Conservation (phyloP, 306 rosid species). For the Amphicarpaea edgeworthii region DNA sequence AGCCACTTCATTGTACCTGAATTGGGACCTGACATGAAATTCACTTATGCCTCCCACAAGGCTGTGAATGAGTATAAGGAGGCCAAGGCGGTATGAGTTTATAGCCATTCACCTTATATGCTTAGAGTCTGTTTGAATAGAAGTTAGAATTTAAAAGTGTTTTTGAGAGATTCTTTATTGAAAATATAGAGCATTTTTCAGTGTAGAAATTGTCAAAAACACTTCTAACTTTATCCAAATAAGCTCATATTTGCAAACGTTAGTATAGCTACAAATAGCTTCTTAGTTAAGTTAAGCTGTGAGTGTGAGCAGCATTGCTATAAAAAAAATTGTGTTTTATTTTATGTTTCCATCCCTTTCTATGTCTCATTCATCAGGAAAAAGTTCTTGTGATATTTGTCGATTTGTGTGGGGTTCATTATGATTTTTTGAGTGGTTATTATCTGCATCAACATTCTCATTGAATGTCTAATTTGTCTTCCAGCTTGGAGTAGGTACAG, state of each 20-base stretch:
- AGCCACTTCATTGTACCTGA: slow-evolving; percentile 94
- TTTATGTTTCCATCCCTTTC: too few relatives aligned
- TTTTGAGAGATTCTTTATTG: too few relatives aligned
- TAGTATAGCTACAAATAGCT: slow-evolving; percentile 4
- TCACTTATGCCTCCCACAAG: slow-evolving; percentile 87
- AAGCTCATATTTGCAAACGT: slow-evolving; percentile 23
- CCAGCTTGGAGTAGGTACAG: slow-evolving; percentile 91
- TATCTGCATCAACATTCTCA: neutral
- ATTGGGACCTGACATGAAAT: slow-evolving; percentile 78
- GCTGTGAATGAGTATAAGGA: slow-evolving; percentile 91
- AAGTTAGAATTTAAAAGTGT: too few relatives aligned
- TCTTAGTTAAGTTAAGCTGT: slow-evolving; percentile 13
- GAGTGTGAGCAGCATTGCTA: slow-evolving; percentile 17
- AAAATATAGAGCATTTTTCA: too few relatives aligned
- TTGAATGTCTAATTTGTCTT: slow-evolving; percentile 38
- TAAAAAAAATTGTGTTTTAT: neutral
- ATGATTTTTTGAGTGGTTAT: slow-evolving; percentile 3
- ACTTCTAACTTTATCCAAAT: too few relatives aligned
- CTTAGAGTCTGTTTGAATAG: too few relatives aligned
- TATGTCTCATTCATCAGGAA: neutral
- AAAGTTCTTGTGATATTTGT: neutral
- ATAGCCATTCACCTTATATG: neutral
- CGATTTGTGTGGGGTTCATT: slow-evolving; percentile 11
- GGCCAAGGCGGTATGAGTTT: slow-evolving; percentile 79
- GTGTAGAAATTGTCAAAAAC: too few relatives aligned